Percentiles rank a stretch among this genome's conserved stretches.
These are phyloP conservation scores for Neopestalotiopsis sp. DNA, from an alignment of 2,329 filamentous ascomycete species.

Conservation along the genomic window DNA sequence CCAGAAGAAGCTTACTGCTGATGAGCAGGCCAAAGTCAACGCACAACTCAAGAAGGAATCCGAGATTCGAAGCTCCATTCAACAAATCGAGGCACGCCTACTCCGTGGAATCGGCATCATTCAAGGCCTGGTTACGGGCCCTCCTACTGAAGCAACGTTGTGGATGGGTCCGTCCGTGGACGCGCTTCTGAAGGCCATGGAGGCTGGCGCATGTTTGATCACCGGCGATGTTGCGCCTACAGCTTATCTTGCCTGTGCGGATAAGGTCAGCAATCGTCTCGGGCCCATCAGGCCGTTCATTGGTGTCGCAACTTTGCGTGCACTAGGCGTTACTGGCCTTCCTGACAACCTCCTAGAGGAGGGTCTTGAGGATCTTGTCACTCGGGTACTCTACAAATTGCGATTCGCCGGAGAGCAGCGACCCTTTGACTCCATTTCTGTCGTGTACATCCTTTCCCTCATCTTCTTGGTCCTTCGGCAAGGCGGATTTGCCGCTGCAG, in stretches of 20 bases:
- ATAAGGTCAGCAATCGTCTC: constrained; percentile 75
- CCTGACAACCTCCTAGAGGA: constrained; percentile 77
- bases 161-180: constrained; percentile 88
- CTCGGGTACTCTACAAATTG: constrained; percentile 86
- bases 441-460: constrained; percentile 86
- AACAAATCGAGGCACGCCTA: constrained; percentile 71
- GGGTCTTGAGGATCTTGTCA: constrained; percentile 82
- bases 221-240: constrained; percentile 79
- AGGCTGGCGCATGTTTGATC: constrained; percentile 80
- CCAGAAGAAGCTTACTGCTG: constrained; percentile 86
- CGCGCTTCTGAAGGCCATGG: constrained; percentile 74
- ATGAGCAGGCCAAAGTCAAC: constrained; percentile 89
- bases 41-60: constrained; percentile 88
- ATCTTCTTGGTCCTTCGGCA: constrained; percentile 78
- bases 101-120: constrained; percentile 87
- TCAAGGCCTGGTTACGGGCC: constrained; percentile 78
- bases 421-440: constrained; percentile 86
- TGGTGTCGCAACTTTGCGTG: constrained; percentile 83
- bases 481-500: constrained; percentile 74
- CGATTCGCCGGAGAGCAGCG: constrained; percentile 91
- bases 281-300: constrained; percentile 81
- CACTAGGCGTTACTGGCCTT: constrained; percentile 75
- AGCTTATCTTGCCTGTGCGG: constrained; percentile 80
- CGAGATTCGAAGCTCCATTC: constrained; percentile 75
- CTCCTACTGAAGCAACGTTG: constrained; percentile 83